Evolutionary conservation across 2,329 filamentous ascomycete species (phyloP), one percentile per base, ranked within the genome.

Genomic region (Aspergillus ochraceoroseus): DNA sequence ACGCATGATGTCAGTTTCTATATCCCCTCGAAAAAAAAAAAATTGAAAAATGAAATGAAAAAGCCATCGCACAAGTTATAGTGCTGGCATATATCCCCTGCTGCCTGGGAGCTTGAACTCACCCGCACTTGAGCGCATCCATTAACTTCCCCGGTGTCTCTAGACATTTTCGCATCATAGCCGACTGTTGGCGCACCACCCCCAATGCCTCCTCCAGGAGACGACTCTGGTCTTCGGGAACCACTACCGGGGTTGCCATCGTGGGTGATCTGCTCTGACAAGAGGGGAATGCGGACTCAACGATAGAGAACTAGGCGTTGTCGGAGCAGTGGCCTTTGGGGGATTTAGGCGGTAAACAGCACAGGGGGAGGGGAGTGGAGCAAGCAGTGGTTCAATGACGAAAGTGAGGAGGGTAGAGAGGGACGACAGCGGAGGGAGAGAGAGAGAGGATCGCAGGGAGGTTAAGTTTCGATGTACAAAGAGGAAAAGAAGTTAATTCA

Each of bases 71-170:
- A 17, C n/a, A n/a, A n/a, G n/a, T 31, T 17, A 18, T 36, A 23
- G 34, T 26, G 25, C 11, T n/a, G n/a, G n/a, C 27, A 13, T 8
- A 27, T 29, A 15, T 36, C 30, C 41, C 32, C 28, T 52, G 57
- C 49, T 59, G 55, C 53, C 56, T 62, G 38, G 48, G 47, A 41
- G 43, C 31, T 37, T 33, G 23, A 52, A 73, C 84, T 58, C 78
- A 96, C 92, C 89, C 95, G 85, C 90, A 96, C 73, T 98, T 98
- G 59, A 98, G 79, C 58, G 92, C 92, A 74, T 98, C 92, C 92
- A 98, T 98, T 53, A 98, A 82, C 77, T 98, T 98, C 51, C 92
- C 90, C 5, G 92, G 89, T 7, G 87, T 94, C 65, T 98, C 94
- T 47, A 98, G 77, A 60, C 89, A 96, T 73, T 94, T 90, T 72